Base-by-base conservation (phyloP, 257 asterid genomes). In the Voacanga thouarsii region DNA sequence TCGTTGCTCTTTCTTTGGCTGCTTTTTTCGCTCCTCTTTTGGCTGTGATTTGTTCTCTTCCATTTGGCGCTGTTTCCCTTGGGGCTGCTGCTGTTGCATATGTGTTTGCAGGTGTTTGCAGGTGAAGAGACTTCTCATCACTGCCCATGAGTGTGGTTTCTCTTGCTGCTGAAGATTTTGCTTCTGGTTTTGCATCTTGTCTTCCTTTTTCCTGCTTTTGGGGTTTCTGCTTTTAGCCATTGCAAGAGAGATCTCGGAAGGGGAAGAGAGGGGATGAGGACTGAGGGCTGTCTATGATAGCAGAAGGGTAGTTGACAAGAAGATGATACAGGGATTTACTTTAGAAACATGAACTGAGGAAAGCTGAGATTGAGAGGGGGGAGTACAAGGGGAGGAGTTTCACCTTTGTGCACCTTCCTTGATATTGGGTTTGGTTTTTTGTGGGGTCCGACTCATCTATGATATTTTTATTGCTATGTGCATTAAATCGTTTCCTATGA, bases 81-180 rank as follows among this genome's bases (percentile, higher is more conserved):
- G 8, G 6, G 6, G 77, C 39, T 77, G 84, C 8, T 83, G 77
- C 18, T 75, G 73, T 5, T 41, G 79, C 6, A 79, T 77, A 49
- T 83, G 92, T 61, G 87, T 84, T 43, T 93, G 95, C 55, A 90
- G 88, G 83, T 93, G 92, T 87, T 92, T 92, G 88, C 97, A 93
- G 78, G 97, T 88, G 92, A 93, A 92, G 79, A 93, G 93, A 88
- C 88, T 92, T 71, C 89, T 85, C 15, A 93, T 89, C n/a, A 92
- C 89, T 9, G 96, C 96, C 98, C 98, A 93, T 81, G 98, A 92
- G 72, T 92, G 97, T 24, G 92, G 90, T 77, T 89, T 87, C 44
- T 84, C 85, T 37, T 79, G 81, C 51, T 85, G 79, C 78, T 80
- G 50, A 28, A 47, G 50, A 50, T 28, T 26, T 28, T 21, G 50